Evolutionary conservation across 768 basidiomycete genomes (phyloP).

Genomic region (Russula dissimulans): DNA sequence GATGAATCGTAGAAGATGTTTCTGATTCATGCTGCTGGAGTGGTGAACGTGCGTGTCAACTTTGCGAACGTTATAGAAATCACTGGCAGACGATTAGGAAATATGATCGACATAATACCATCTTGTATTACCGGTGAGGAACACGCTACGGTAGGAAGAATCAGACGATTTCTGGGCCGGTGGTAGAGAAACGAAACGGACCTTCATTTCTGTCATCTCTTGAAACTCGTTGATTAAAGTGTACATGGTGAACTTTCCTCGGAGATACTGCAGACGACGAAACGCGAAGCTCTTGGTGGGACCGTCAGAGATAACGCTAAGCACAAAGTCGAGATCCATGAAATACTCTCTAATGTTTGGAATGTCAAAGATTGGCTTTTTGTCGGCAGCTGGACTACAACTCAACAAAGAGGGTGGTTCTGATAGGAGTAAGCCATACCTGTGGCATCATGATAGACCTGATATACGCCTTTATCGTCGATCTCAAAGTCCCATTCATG

Average conservation of each 20-base stretch:
- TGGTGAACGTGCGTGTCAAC: slow-evolving; percentile 99
- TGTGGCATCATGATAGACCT: slow-evolving; percentile 53
- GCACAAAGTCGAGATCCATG: slow-evolving; percentile 85
- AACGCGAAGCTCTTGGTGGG: slow-evolving; percentile 96
- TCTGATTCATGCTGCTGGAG: slow-evolving; percentile 99
- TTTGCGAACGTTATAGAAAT: slow-evolving; percentile 97
- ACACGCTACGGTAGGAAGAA: slow-evolving; percentile 45
- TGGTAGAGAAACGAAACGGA: slow-evolving; percentile 36
- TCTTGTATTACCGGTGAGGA: slow-evolving; percentile 57
- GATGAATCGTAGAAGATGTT: slow-evolving; percentile 95
- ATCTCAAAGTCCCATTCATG: slow-evolving; percentile 54
- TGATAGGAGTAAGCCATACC: slow-evolving; percentile 23
- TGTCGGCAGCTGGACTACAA: slow-evolving; percentile 24
- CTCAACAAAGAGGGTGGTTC: background rate
- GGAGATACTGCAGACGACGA: slow-evolving; percentile 80
- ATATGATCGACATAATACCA: background rate
- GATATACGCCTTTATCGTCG: slow-evolving; percentile 86
- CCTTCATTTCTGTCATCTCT: slow-evolving; percentile 96
- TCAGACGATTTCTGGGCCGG: background rate
- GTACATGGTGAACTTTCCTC: slow-evolving; percentile 93
- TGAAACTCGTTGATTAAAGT: slow-evolving; percentile 85
- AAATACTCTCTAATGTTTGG: slow-evolving; percentile 93
- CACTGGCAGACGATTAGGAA: slow-evolving; percentile 39
- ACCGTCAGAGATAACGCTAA: slow-evolving; percentile 87
- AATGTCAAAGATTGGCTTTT: slow-evolving; percentile 61